A percentile compares a stretch with the other conserved stretches of the same genome.
Evolutionary conservation across 495 filamentous ascomycete genomes (phyloP).

Genomic region (Hyaloscypha bicolor): DNA sequence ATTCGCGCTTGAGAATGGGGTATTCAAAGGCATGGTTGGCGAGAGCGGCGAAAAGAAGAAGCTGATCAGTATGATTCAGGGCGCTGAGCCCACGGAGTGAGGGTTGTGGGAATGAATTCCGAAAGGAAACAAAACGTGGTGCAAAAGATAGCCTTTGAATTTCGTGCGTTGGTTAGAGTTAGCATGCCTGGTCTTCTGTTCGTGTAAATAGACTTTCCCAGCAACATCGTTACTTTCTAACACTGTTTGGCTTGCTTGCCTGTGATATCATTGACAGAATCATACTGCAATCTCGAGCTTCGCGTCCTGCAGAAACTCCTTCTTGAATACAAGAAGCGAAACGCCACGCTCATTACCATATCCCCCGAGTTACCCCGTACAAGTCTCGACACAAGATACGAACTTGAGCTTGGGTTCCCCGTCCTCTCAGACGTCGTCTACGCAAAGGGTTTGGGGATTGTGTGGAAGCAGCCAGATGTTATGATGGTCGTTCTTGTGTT

Average conservation of each 20-base stretch:
- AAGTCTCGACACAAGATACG: too few species aligned
- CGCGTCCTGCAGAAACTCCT: too few species aligned
- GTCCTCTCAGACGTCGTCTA: too few species aligned
- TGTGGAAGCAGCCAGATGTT: too few species aligned
- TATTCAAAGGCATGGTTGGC: slow-evolving; percentile 71
- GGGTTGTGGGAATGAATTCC: too few species aligned
- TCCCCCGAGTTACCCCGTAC: too few species aligned
- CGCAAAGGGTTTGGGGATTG: too few species aligned
- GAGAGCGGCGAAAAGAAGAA: slow-evolving; percentile 71
- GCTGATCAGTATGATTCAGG: slow-evolving; percentile 54
- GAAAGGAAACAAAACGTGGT: not conserved
- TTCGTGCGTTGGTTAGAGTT: not conserved
- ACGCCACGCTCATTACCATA: too few species aligned
- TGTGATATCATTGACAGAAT: not conserved
- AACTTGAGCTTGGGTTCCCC: too few species aligned
- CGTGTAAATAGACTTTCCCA: not conserved
- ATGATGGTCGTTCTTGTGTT: too few species aligned
- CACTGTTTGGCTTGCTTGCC: not conserved
- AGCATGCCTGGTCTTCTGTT: not conserved
- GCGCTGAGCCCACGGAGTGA: not conserved
- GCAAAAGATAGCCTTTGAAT: not conserved
- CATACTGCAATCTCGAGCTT: too few species aligned
- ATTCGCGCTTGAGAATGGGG: slow-evolving; percentile 57
- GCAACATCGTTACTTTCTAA: not conserved
- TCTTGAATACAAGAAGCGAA: too few species aligned